Evolutionary conservation across 495 filamentous ascomycete species (phyloP).

Genomic region (Podospora comata): DNA sequence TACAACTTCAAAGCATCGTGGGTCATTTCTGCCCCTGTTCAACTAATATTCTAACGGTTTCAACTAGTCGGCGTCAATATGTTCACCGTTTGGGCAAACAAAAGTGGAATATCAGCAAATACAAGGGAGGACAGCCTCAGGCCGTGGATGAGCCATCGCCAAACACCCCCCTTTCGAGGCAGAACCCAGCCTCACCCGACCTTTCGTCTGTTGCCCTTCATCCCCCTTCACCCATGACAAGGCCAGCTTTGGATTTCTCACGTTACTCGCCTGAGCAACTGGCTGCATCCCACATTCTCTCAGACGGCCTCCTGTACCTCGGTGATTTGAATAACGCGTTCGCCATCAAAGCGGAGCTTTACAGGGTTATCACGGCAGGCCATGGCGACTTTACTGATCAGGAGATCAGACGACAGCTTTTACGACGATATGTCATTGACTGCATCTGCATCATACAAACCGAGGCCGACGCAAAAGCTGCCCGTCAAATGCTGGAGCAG

Average conservation of each 20-base stretch:
- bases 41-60: not conserved
- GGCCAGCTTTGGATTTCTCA: not conserved
- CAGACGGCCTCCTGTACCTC: slow-evolving; percentile 15
- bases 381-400: slow-evolving; percentile 2
- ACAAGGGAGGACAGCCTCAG: slow-evolving; percentile 7
- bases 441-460: slow-evolving; percentile 19
- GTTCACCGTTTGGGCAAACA: slow-evolving; percentile 16
- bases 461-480: slow-evolving; percentile 5
- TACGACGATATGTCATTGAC: not conserved
- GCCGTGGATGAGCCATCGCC: too few relatives aligned
- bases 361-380: not conserved
- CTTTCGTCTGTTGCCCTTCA: not conserved
- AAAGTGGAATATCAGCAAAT: slow-evolving; percentile 23
- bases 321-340: slow-evolving; percentile 18
- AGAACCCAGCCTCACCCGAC: not conserved
- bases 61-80: slow-evolving; percentile 24
- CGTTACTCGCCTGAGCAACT: not conserved
- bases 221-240: not conserved
- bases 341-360: slow-evolving; percentile 4
- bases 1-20: slow-evolving; percentile 32
- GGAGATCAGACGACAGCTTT: slow-evolving; percentile 10
- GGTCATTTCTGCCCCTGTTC: not conserved
- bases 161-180: not conserved
- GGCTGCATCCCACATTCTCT: not conserved
- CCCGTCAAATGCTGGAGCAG: slow-evolving; percentile 7